Conservation (phyloP, 768 basidiomycete genomes). For the Lentinula sp. region DNA sequence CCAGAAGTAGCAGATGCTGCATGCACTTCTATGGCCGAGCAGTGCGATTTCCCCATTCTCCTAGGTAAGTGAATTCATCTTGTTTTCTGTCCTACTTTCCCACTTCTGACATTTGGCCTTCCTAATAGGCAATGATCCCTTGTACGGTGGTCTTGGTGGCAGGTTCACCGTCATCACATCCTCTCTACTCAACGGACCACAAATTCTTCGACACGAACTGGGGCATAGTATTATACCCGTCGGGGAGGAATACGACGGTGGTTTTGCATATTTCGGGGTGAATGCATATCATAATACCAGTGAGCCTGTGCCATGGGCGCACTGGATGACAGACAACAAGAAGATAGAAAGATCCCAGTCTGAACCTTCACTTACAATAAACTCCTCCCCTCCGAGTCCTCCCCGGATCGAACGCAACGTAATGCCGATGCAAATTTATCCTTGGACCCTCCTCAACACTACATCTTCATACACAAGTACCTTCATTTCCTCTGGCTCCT, state of each 20-base stretch:
- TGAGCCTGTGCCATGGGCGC: slow-evolving; percentile 53
- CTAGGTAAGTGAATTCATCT: slow-evolving; percentile 38
- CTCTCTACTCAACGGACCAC: slow-evolving; percentile 64
- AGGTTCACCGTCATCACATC: slow-evolving; percentile 75
- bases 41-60: slow-evolving; percentile 72
- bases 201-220: slow-evolving; percentile 74
- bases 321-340: slow-evolving; percentile 45
- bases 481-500: slow-evolving; percentile 62
- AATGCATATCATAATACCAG: slow-evolving; percentile 48
- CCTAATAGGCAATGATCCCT: slow-evolving; percentile 61
- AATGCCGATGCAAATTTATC: slow-evolving; percentile 72
- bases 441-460: slow-evolving; percentile 68
- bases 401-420: slow-evolving; percentile 57
- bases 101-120: background rate
- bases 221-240: slow-evolving; percentile 76
- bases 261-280: slow-evolving; percentile 63
- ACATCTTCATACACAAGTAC: slow-evolving; percentile 50
- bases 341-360: background rate
- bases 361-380: slow-evolving; percentile 13
- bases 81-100: background rate
- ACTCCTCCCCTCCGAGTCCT: background rate
- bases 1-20: slow-evolving; percentile 65
- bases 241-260: slow-evolving; percentile 83
- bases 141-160: slow-evolving; percentile 76
- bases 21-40: slow-evolving; percentile 53